A percentile compares a stretch with the other conserved stretches of the same genome.
Evolutionary conservation across 768 basidiomycete genomes (phyloP).

Genomic region (Leccinum longicurvipes): DNA sequence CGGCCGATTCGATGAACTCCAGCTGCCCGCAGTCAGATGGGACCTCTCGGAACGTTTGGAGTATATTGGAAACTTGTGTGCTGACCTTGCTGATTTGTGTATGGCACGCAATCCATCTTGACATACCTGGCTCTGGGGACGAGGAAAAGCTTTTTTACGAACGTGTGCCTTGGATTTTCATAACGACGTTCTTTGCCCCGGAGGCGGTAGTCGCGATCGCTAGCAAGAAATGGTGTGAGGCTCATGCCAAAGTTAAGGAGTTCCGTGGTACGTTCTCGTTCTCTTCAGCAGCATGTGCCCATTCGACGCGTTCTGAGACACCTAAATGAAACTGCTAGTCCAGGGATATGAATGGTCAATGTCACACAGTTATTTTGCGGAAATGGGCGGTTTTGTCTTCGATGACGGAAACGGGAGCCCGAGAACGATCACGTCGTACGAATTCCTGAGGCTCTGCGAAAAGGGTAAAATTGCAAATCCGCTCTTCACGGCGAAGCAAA

Average conservation of each 20-base stretch:
- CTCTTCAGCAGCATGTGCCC: neutral
- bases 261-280: constrained; percentile 2
- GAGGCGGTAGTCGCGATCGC: neutral
- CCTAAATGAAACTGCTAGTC: neutral
- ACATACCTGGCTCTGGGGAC: neutral
- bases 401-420: neutral
- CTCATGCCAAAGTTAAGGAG: neutral
- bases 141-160: neutral
- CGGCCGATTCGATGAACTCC: neutral
- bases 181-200: neutral
- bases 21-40: neutral
- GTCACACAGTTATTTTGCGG: constrained; percentile 1
- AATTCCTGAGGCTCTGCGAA: neutral
- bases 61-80: neutral
- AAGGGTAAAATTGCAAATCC: neutral
- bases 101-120: neutral
- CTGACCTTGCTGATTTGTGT: neutral
- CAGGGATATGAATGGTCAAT: constrained; percentile 1
- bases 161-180: neutral
- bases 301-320: neutral
- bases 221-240: neutral
- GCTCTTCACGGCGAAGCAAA: neutral
- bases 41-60: neutral
- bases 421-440: neutral
- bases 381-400: constrained; percentile 1